These are phyloP conservation scores for Fusarium goolgardi DNA, from an alignment of 2,329 filamentous ascomycete species.

Conservation along the genomic window DNA sequence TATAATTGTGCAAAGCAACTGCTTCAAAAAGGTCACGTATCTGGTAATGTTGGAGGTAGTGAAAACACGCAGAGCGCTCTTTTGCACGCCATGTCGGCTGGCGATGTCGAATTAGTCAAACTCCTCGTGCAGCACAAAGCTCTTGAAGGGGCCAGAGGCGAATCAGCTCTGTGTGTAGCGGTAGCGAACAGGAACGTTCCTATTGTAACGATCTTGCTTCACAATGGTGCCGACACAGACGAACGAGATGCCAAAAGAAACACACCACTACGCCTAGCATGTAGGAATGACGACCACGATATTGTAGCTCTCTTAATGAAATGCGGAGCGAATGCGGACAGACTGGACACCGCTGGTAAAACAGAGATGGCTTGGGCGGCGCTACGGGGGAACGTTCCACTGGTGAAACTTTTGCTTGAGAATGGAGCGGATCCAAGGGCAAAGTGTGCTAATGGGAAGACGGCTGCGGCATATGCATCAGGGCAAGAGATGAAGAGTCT, in stretches of 20 bases:
- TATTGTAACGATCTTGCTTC: fast-evolving
- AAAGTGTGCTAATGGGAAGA: conserved; percentile 15
- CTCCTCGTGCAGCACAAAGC: neutral
- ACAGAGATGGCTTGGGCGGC: neutral
- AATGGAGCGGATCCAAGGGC: conserved; percentile 7
- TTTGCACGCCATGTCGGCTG: neutral
- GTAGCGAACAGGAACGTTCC: fast-evolving
- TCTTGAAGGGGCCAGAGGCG: fast-evolving
- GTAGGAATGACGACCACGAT: neutral
- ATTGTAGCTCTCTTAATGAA: neutral
- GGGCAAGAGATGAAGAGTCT: conserved; percentile 8
- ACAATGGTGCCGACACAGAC: neutral
- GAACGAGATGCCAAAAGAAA: neutral
- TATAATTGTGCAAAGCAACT: neutral
- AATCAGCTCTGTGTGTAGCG: neutral
- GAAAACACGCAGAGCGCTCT: neutral
- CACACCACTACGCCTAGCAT: neutral
- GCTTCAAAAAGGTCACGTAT: neutral
- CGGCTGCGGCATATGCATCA: neutral
- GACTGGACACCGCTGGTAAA: fast-evolving
- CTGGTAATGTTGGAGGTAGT: neutral
- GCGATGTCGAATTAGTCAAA: neutral
- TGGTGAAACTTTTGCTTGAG: conserved; percentile 1
- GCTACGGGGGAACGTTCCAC: fast-evolving
- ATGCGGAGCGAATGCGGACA: neutral